Percentiles rank a stretch among this genome's conserved stretches.
Conservation (phyloP, 768 basidiomycete genomes). For the Leccinum subgranulosum region DNA sequence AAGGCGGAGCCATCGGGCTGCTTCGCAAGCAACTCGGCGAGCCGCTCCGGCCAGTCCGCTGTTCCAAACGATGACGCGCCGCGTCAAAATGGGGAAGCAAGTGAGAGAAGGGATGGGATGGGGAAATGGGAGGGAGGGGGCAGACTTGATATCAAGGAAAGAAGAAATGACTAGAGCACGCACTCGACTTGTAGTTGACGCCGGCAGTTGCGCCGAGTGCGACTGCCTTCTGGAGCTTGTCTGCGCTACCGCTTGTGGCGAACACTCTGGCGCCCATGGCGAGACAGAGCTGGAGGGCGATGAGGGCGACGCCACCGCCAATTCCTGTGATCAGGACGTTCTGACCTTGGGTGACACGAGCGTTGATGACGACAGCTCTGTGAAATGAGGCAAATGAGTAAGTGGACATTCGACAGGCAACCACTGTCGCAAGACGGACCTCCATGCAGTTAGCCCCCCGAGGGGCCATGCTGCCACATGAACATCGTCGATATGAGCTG, state of each 20-base stretch:
- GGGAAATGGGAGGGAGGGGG: background rate
- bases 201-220: slow-evolving; percentile 75
- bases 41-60: slow-evolving; percentile 53
- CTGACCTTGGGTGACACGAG: slow-evolving; percentile 55
- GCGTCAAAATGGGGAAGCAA: background rate
- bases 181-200: slow-evolving; percentile 66
- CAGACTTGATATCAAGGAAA: background rate
- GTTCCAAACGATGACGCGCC: background rate
- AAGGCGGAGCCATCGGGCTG: slow-evolving; percentile 17
- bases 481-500: slow-evolving; percentile 63
- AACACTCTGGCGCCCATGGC: slow-evolving; percentile 76
- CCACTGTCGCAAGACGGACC: slow-evolving; percentile 41
- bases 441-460: slow-evolving; percentile 79
- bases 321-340: slow-evolving; percentile 80
- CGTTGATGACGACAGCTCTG: slow-evolving; percentile 71
- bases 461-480: slow-evolving; percentile 77
- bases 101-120: background rate
- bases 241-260: slow-evolving; percentile 68
- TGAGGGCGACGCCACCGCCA: slow-evolving; percentile 80
- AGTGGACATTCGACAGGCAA: background rate
- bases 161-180: slow-evolving; percentile 14
- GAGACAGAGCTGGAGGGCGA: slow-evolving; percentile 71
- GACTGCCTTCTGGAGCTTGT: slow-evolving; percentile 67
- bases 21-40: slow-evolving; percentile 42
- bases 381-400: background rate